These are phyloP conservation scores for Colletotrichum liaoningense DNA, from an alignment of 2,329 filamentous ascomycete species.

Conservation along the genomic window DNA sequence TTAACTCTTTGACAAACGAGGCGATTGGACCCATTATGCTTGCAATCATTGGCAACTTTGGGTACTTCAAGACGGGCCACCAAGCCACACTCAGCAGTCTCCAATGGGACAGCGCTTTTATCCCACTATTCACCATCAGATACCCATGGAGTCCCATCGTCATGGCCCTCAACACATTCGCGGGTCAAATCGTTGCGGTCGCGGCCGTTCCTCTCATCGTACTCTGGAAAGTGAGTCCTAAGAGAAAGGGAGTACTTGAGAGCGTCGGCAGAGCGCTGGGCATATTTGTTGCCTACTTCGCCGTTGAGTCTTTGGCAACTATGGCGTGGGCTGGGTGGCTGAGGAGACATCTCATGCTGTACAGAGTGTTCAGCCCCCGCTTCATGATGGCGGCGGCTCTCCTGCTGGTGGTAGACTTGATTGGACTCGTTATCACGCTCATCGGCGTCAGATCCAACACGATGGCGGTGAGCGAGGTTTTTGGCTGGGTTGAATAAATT, in stretches of 20 bases:
- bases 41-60: conserved; percentile 89
- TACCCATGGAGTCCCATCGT: conserved; percentile 92
- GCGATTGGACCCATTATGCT: conserved; percentile 87
- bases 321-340: conserved; percentile 92
- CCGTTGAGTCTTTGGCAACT: conserved; percentile 84
- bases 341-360: conserved; percentile 94
- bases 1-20: conserved; percentile 70
- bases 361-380: conserved; percentile 89
- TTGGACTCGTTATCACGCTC: conserved; percentile 78
- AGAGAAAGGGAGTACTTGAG: conserved; percentile 76
- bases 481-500: conserved; percentile 76
- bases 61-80: conserved; percentile 98
- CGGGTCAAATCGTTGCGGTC: conserved; percentile 85
- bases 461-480: conserved; percentile 84
- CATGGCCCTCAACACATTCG: conserved; percentile 88
- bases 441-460: conserved; percentile 81
- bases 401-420: conserved; percentile 81
- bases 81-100: conserved; percentile 89
- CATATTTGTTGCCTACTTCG: conserved; percentile 84
- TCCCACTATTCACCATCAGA: conserved; percentile 82
- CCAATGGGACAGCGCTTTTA: conserved; percentile 96
- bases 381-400: conserved; percentile 85
- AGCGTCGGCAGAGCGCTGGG: conserved; percentile 77
- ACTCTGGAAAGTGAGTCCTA: conserved; percentile 89
- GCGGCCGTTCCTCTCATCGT: conserved; percentile 83